Base-by-base conservation (phyloP, 2,329 filamentous ascomycete species). In the Fusarium poae region DNA sequence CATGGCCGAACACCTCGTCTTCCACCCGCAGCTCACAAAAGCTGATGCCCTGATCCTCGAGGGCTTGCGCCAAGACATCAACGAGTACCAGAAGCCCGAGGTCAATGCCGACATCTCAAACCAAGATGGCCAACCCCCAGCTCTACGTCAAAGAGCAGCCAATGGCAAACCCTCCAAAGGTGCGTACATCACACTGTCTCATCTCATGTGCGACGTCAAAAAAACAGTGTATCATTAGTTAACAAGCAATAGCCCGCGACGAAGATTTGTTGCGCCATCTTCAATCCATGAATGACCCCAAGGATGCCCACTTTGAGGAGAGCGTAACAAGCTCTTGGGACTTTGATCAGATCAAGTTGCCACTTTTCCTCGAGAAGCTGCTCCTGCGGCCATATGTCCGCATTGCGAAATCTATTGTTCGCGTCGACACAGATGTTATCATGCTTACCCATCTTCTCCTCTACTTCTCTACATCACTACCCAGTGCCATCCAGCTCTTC, bases 391-490 rank as follows among this genome's bases (percentile, higher is more conserved):
- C 89, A 1, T 93, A 92, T 75, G 80, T 89, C 48, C 77, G 79
- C 16, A 79, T 84, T 73, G 90, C 87, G 2, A 82, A 82, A 42
- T 78, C 75, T 4, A 77, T 90, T 23, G 89, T 91, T 12, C 89
- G 91, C 16, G 81, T 87, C 60, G 84, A 88, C 57, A 91, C 90
- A 1, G 92, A 95, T 76, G 90, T 94, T 20, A 86, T 94, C 46
- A 92, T 95, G 84, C 78, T 94, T 57, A 93, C 91, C 0, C 92
- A 95, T 77, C 83, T 95, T 23, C 76, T 94, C 35, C 79, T 93
- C 27, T 94, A 94, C 80, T 84, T 91, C 62, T 82, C 81, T 56
- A 92, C 91, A 2, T 89, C 89, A 2, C 78, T 94, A 1, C 91
- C 91, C 2, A 92, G 90, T 67, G 91, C 91, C 1, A 63, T 89